Base-by-base conservation (phyloP, 768 basidiomycete genomes). In the Naganishia vishniacii region DNA sequence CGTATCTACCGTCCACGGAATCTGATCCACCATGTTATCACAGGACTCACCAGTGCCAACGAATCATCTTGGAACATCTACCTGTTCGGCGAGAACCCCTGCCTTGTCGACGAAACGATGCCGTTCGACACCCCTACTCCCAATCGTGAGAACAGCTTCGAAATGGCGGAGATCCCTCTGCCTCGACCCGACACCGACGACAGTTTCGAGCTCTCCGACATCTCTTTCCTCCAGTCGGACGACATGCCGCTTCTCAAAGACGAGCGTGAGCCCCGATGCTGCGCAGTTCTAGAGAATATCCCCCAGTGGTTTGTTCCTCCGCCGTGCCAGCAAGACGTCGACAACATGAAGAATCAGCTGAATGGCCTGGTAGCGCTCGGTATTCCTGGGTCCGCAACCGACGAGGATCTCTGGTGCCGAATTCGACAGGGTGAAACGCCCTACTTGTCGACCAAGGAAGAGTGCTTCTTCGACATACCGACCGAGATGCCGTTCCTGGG, bases 391-490 rank as follows among this genome's bases (percentile, higher is more conserved):
- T 51, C 49, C 5, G 18, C 1, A 8, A 26, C 49, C 6, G 49
- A 51, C 49, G 32, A 31, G 7, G 32, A 51, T 18, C 31, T 51
- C 9, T 20, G 20, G 32, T 6, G n/a, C 15, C 49, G 49, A 9
- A 31, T 51, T 8, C 16, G 31, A 18, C 18, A n/a, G 3, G 4
- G 15, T 3, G 49, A 51, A 15, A 51, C 49, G 31, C 49, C 49
- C 4, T 51, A n/a, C 31, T 18, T 51, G 2, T 51, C 49, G 31
- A 34, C 20, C 3, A 34, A n/a, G n/a, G 49, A 51, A 8, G 49
- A 51, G 15, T n/a, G n/a, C 3, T 51, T 51, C 31, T 51, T 51
- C 49, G 49, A 51, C 18, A 20, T n/a, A 12, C 49, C 49, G 31
- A 31, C 5, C 31, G 15, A 15, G 15, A 7, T 37, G 15, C 34